Percentiles rank a stretch among this genome's conserved stretches.
Conservation (phyloP, 805 yeast genomes). For the Zygoascus ofunaensis region DNA sequence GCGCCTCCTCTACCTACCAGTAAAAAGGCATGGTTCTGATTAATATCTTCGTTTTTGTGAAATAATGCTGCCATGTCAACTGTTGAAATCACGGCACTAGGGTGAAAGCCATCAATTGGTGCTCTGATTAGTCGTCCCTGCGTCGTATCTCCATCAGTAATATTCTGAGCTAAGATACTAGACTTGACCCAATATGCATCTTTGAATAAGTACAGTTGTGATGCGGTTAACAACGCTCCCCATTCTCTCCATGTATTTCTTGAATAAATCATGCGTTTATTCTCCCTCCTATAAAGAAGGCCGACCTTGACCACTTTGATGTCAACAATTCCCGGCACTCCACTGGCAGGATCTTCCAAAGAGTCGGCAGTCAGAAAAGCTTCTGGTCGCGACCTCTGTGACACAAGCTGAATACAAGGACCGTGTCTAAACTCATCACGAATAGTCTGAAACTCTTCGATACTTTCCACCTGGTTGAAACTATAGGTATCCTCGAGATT, state of each 20-base stretch:
- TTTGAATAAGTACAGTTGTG: conserved; percentile 34
- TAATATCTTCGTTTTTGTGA: conserved; percentile 5
- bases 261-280: conserved; percentile 24
- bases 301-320: conserved; percentile 34
- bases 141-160: not conserved
- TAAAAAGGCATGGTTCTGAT: conserved; percentile 21
- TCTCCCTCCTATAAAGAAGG: conserved; percentile 28
- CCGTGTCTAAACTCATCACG: conserved; percentile 25
- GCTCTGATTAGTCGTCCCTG: conserved; percentile 19
- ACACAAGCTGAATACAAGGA: conserved; percentile 28
- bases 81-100: conserved; percentile 29
- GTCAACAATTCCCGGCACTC: conserved; percentile 30
- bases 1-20: conserved; percentile 25
- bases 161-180: conserved; percentile 5
- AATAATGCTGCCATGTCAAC: conserved; percentile 35
- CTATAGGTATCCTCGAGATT: conserved; percentile 24
- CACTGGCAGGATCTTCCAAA: conserved; percentile 20
- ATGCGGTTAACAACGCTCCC: conserved; percentile 35
- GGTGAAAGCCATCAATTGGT: conserved; percentile 31
- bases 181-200: conserved; percentile 30
- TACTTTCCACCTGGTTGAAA: conserved; percentile 17
- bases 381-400: conserved; percentile 31
- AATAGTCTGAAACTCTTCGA: conserved; percentile 19
- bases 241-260: conserved; percentile 31
- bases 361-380: conserved; percentile 23